phyloP scores from a whole-genome alignment of 305 asterid species.

The Solanum aculeatissimum region DNA sequence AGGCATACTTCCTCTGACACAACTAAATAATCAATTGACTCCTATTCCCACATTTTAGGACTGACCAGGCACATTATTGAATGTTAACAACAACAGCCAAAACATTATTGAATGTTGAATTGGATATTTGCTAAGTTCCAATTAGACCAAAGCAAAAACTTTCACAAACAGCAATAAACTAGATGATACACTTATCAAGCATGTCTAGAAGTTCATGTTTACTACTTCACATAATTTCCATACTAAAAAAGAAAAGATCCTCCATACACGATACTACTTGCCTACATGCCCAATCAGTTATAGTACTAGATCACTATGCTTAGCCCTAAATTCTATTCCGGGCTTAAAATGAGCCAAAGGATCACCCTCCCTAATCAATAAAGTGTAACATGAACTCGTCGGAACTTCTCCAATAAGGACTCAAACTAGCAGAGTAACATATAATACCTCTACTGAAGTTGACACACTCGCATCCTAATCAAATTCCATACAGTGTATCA shows the following conservation, averaged over 20 bases:
- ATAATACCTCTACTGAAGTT: neutral
- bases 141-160: neutral
- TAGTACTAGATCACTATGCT: neutral
- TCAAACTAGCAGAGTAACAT: neutral
- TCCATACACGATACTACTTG: neutral
- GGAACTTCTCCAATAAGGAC: neutral
- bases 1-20: neutral
- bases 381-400: neutral
- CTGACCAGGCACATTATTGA: neutral
- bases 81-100: too few relatives aligned
- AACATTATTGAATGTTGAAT: neutral
- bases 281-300: neutral
- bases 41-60: neutral
- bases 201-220: neutral
- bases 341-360: neutral
- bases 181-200: neutral
- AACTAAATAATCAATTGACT: neutral
- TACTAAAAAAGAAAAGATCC: neutral
- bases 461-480: neutral
- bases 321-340: neutral
- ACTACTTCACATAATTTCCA: neutral
- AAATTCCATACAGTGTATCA: neutral
- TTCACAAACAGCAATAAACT: neutral
- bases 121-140: neutral
- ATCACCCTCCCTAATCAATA: neutral